Evolutionary conservation across 139 green algal species (phyloP).

Genomic region (Trebouxia sp.): DNA sequence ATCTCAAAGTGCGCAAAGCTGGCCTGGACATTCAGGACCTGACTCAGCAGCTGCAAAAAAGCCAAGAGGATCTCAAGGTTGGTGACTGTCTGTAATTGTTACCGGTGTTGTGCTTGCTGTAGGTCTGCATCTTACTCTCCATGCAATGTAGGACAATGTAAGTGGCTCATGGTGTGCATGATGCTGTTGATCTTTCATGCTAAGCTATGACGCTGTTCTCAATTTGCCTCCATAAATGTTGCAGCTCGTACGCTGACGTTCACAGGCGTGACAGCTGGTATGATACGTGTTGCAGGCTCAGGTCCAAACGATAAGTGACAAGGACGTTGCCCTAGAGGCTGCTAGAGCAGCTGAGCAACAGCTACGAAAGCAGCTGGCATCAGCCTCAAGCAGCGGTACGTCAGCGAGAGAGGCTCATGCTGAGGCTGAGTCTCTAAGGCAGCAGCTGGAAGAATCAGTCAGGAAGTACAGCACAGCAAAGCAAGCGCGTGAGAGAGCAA

Average conservation of each 20-base stretch:
- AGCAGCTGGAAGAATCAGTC: constrained; percentile 7
- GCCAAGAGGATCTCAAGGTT: constrained; percentile 8
- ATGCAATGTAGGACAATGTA: too few relatives aligned
- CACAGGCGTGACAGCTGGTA: background rate
- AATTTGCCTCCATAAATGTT: too few relatives aligned
- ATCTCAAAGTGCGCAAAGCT: constrained; percentile 15
- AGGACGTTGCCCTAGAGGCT: constrained; percentile 1
- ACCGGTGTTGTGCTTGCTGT: too few relatives aligned
- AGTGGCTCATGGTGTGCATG: too few relatives aligned
- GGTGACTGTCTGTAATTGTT: background rate
- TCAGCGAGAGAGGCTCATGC: background rate
- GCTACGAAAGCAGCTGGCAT: constrained; percentile 5
- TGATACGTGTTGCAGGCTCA: background rate
- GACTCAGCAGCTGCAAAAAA: constrained; percentile 14
- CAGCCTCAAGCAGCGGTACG: background rate
- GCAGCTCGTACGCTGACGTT: background rate
- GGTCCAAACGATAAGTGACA: background rate
- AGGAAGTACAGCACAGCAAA: constrained; percentile 20
- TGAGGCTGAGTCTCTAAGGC: background rate
- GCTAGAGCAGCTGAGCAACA: constrained; percentile 18
- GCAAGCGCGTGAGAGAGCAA: constrained; percentile 10
- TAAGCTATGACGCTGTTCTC: too few relatives aligned
- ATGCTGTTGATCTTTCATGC: background rate
- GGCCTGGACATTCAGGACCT: background rate
- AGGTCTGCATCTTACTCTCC: background rate